Evolutionary conservation across 345 rosid species (phyloP), one percentile per base, ranked within the genome.

Genomic region (Geranium rotundifolium): DNA sequence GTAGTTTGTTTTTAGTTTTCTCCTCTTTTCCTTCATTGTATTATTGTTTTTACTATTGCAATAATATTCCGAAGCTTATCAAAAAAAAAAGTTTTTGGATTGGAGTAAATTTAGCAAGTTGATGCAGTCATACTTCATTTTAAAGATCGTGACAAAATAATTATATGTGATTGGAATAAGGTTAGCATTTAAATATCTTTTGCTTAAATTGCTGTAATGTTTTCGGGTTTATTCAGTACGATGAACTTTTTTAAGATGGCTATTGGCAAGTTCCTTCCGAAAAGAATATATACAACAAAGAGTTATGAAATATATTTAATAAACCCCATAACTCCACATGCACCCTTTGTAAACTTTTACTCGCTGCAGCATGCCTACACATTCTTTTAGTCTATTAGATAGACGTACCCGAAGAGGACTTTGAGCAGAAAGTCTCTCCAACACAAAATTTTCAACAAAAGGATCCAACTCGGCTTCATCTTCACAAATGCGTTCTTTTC

Each of bases 391-490:
- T 46, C 14, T 12, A 46, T 50, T 59, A 57, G 15, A 65, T 34
- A 62, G 46, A 59, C 80, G 73, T 85, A 92, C 96, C 79, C 91
- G 87, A 62, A 92, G 84, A 19, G 98, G 93, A 85, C 95, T 85
- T 72, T 92, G 98, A 61, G 76, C 85, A 73, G 98, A 85, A 69
- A 92, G 95, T 66, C 95, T 85, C 81, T 92, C 98, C 84, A 91
- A 70, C 74, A 91, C 90, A 70, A 86, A 86, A 74, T 89, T 91
- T 78, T 89, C 96, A 64, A 91, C 98, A 72, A 91, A 91, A 60
- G 87, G 82, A 71, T 91, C 96, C 63, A 76, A 54, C 60, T 71
- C 74, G 61, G 66, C 64, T 76, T 80, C 87, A 71, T 85, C 87
- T 19, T 64, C 63, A 67, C 62, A 73, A 68, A 73, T 71, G 69